phyloP scores from a whole-genome alignment of 805 yeast species.

The Cyberlindnera mrakii region DNA sequence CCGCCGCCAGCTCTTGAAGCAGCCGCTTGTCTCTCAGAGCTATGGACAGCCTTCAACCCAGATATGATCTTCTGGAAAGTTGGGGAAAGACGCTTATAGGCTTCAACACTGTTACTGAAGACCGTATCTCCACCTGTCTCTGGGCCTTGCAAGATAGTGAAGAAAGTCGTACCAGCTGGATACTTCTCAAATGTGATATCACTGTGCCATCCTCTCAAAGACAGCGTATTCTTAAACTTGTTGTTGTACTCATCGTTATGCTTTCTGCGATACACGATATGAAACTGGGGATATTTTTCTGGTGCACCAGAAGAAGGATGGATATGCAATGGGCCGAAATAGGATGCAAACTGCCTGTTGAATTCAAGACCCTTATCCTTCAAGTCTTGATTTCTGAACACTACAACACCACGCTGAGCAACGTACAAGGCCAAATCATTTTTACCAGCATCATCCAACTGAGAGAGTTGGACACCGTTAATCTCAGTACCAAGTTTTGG shows the following conservation, averaged over 20 bases:
- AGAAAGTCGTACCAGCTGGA: slow-evolving; percentile 31
- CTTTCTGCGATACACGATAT: slow-evolving; percentile 41
- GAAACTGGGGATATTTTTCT: slow-evolving; percentile 49
- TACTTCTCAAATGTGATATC: slow-evolving; percentile 10
- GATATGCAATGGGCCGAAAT: slow-evolving; percentile 67
- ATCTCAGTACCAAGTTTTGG: slow-evolving; percentile 71
- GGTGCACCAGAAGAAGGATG: slow-evolving; percentile 77
- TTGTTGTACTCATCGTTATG: slow-evolving; percentile 25
- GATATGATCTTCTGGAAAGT: slow-evolving; percentile 39
- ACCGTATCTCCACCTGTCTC: slow-evolving; percentile 48
- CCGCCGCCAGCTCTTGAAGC: slow-evolving; percentile 41
- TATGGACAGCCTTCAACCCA: slow-evolving; percentile 38
- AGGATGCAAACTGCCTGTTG: slow-evolving; percentile 45
- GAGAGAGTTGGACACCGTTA: slow-evolving; percentile 50
- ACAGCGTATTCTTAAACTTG: slow-evolving; percentile 18
- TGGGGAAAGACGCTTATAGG: slow-evolving; percentile 47
- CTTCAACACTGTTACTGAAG: slow-evolving; percentile 48
- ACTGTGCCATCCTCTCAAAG: slow-evolving; percentile 11
- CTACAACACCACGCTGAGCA: slow-evolving; percentile 64
- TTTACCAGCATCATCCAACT: slow-evolving; percentile 46
- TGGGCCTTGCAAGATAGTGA: slow-evolving; percentile 47
- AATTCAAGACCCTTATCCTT: slow-evolving; percentile 44
- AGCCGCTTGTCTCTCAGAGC: slow-evolving; percentile 35
- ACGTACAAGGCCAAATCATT: slow-evolving; percentile 65
- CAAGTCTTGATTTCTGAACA: slow-evolving; percentile 62